Evolutionary conservation across 306 rosid species (phyloP), one percentile per base, ranked within the genome.

Genomic region (Dalbergia cultrata): DNA sequence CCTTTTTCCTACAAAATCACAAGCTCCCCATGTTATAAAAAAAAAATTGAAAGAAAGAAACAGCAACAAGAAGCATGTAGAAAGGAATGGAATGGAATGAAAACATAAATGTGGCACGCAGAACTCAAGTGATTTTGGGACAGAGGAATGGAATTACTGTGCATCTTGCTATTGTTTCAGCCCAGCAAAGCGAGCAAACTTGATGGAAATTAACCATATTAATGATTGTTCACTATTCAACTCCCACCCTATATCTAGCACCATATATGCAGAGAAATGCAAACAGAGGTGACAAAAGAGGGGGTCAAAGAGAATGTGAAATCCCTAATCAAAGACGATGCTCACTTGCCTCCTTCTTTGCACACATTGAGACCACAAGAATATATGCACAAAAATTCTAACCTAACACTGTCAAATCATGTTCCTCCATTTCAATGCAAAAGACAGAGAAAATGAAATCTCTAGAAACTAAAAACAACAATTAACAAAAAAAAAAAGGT

Each of bases 311-410:
- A 44, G 59, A 77, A 67, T 10, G 52, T 49, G 47, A 64, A 64
- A 80, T 73, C 49, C 76, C 72, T 53, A 82, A 70, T 77, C 52
- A 44, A 50, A 67, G 5, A 70, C 1, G 18, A 17, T 6, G 16
- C 35, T 1, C 2, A 37, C 4, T 11, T 34, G 22, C 1, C 67
- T 14, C 43, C 56, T 44, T 53, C 37, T 18, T 34, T 9, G 22
- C 16, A 72, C 39, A 57, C 67, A 64, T 13, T 8, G 8, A 59
- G 49, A 65, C 57, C 16, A 49, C 18, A 13, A 33, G 44, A 47
- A 17, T 14, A 53, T 18, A 57, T 26, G 16, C 82, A 82, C 2
- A 37, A 45, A 45, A 45, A 57, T 79, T 69, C 16, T 3, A 64
- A 79, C 52, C 73, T 44, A 78, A 53, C 43, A 35, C 16, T 7